Conservation (phyloP, 2,329 filamentous ascomycete genomes). For the Emergomyces africanus region DNA sequence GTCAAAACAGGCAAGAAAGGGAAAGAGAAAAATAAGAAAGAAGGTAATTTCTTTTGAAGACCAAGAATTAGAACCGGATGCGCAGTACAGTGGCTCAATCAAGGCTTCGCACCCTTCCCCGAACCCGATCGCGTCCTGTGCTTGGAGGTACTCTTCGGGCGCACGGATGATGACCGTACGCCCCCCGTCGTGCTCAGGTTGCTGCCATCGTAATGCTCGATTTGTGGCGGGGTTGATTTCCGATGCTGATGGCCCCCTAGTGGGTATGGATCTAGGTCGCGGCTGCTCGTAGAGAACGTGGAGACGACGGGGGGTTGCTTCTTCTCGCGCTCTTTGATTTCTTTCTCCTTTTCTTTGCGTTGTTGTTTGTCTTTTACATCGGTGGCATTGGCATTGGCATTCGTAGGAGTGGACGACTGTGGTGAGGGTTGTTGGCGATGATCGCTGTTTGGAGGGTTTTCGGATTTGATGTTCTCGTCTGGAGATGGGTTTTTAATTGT, state of each 20-base stretch:
- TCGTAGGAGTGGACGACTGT: neutral
- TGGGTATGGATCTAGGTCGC: conserved; percentile 36
- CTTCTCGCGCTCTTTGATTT: conserved; percentile 7
- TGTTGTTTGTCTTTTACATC: neutral
- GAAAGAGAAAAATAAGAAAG: conserved; percentile 3
- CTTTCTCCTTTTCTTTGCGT: conserved; percentile 1
- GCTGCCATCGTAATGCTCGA: conserved; percentile 14
- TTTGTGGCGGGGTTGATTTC: conserved; percentile 15
- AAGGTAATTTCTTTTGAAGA: conserved; percentile 4
- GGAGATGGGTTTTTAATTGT: neutral
- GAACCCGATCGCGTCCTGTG: conserved; percentile 5
- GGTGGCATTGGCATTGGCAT: neutral
- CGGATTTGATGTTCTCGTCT: neutral
- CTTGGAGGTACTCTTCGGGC: conserved; percentile 11
- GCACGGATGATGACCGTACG: conserved; percentile 2
- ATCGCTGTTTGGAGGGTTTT: neutral
- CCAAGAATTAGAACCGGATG: neutral
- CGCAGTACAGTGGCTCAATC: neutral
- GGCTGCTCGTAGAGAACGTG: conserved; percentile 40
- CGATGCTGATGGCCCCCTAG: conserved; percentile 18
- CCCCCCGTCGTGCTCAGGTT: conserved; percentile 9
- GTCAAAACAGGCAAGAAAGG: neutral
- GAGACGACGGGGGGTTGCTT: conserved; percentile 36
- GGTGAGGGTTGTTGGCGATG: neutral
- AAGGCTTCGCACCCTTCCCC: neutral